Evolutionary conservation across 2,329 filamentous ascomycete genomes (phyloP), one percentile per base, ranked within the genome.

Genomic region (Pseudogymnoascus sp.): DNA sequence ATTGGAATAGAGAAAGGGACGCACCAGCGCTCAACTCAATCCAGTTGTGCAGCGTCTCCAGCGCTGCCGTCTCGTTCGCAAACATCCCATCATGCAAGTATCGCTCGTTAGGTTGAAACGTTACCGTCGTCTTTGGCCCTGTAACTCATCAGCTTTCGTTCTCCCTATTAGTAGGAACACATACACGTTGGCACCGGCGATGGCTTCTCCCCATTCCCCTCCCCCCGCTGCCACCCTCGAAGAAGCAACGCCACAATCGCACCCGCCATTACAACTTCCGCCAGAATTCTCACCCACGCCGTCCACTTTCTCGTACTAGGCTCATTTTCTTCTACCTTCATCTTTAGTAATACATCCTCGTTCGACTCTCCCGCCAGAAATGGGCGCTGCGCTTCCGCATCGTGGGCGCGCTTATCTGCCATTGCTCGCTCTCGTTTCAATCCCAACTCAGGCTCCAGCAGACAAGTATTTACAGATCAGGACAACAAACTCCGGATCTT

Each of bases 81-180:
- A 67, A 67, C 65, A 67, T 67, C 34, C 63, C 45, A 25, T 65
- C 65, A 25, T 65, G 39, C n/a, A 67, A 19, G 16, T 65, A 67
- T 25, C 51, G 63, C 31, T 62, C 21, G 34, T 67, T 64, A 21
- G 57, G 45, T 14, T 62, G 19, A 21, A 67, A 67, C 1, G 51
- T 65, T 11, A 65, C 61, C 2, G 54, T 62, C 34, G 62, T 67
- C 16, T 57, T 57, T 11, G 51, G 51, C 51, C 51, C 51, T 57
- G 28, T 10, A 11, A 1, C n/a, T 57, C 3, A 16, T 57, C 7
- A 57, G 51, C 21, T 19, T 14, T 13, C 0, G 34, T 19, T 34
- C n/a, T 34, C 28, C 7, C 51, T 16, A 34, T 10, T 2, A 51
- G 21, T 28, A 19, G 2, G 5, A 57, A 34, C 28, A 57, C 51